Evolutionary conservation across 1,284 basidiomycete species (phyloP), one percentile per base, ranked within the genome.

Genomic region (Taiwanofungus camphoratus): DNA sequence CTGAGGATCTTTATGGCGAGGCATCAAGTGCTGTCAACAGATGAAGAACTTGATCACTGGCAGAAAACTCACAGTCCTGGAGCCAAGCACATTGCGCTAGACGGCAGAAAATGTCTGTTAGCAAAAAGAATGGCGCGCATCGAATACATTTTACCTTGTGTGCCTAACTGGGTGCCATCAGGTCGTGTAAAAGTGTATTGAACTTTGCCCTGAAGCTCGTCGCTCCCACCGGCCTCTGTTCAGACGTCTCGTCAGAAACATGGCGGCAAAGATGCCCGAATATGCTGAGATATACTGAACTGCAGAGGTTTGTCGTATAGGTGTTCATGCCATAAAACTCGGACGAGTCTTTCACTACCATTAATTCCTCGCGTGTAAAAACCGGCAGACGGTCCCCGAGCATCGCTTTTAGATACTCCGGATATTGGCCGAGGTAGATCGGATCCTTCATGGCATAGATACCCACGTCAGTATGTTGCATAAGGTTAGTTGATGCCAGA

Each of bases 311-410:
- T 33, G 76, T 82, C 2, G 83, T 82, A 63, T 87, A 87, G 8
- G 81, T 82, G 63, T 86, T 82, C 68, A 80, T 73, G 23, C 77
- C 81, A 54, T 82, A 79, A 62, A 85, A 86, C 53, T 85, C 84
- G 2, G 79, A 80, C 5, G 77, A 81, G 30, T 77, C 83, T 48
- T 77, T 76, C 43, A 89, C 77, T 32, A 87, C 62, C 19, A 61
- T 61, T 32, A 73, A 52, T 55, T 89, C 83, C 43, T 79, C 80
- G 4, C 66, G 53, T 1, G 82, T 79, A 54, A 87, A 85, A 16
- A 67, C 62, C 5, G 84, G 83, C 13, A 90, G 71, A 31, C 82
- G 75, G 46, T 76, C 74, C 22, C 79, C 78, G 24, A 85, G 67
- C 57, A 79, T 72, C 46, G 72, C 61, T 38, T 71, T 70, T 66